phyloP scores from a whole-genome alignment of 176 grass and related monocot genomes.

The Paspalum vaginatum region DNA sequence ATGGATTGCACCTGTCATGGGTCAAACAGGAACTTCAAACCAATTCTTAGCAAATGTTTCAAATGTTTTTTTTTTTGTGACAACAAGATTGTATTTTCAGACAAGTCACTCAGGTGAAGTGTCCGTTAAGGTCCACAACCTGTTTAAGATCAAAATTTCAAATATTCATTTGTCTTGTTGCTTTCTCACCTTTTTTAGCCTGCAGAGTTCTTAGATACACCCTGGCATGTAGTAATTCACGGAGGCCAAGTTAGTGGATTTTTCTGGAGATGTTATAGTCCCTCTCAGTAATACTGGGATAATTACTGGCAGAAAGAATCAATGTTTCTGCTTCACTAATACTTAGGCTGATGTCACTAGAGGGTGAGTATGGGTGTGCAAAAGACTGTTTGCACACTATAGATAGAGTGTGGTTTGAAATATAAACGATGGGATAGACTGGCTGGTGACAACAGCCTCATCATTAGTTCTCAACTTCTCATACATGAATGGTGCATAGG shows the following conservation, averaged over 20 bases:
- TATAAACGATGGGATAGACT: no score
- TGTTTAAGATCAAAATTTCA: background rate
- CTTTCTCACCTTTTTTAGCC: background rate
- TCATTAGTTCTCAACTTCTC: background rate
- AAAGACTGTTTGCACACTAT: no score
- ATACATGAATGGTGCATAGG: constrained; percentile 3
- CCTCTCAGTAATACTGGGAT: background rate
- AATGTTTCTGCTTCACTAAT: background rate
- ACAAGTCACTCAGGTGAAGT: background rate
- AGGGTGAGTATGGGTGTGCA: no score
- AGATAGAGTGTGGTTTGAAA: no score
- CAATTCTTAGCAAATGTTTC: background rate
- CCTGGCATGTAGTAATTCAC: background rate
- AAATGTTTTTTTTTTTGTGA: no score
- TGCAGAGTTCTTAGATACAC: background rate
- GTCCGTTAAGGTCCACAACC: background rate
- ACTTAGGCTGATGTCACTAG: no score
- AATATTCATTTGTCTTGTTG: background rate
- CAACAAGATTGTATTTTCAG: background rate
- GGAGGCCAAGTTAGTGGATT: background rate
- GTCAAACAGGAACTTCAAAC: background rate
- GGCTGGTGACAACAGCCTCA: no score
- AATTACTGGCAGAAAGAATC: background rate
- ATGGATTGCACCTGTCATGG: background rate
- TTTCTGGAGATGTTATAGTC: background rate